phyloP scores from a whole-genome alignment of 768 basidiomycete genomes.

The Lentinula sp. region DNA sequence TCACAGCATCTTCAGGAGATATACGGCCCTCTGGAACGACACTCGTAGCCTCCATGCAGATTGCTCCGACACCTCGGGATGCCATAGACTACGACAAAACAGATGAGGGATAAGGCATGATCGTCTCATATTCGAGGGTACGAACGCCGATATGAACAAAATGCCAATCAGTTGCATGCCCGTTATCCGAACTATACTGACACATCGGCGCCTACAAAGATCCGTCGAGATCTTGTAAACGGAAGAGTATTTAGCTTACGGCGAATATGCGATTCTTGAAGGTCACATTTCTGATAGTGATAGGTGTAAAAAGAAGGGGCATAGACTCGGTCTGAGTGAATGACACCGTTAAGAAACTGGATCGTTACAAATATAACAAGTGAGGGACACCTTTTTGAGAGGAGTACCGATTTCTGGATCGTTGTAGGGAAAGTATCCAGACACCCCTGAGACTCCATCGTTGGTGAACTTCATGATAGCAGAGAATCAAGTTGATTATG shows the following conservation, averaged over 20 bases:
- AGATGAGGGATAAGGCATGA: neutral
- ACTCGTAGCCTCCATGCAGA: constrained; percentile 71
- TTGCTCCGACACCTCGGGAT: constrained; percentile 62
- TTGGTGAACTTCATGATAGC: constrained; percentile 28
- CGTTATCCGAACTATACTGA: constrained; percentile 70
- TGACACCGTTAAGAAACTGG: too few relatives aligned
- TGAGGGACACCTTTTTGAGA: neutral
- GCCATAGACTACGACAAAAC: constrained; percentile 45
- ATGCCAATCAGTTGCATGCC: constrained; percentile 80
- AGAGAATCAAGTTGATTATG: neutral
- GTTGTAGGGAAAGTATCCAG: constrained; percentile 56
- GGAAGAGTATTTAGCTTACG: constrained; percentile 25
- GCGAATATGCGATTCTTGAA: constrained; percentile 79
- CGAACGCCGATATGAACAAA: constrained; percentile 68
- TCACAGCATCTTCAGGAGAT: constrained; percentile 66
- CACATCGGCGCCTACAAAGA: constrained; percentile 67
- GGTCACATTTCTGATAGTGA: constrained; percentile 51
- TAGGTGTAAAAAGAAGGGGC: constrained; percentile 59
- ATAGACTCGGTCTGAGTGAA: constrained; percentile 35
- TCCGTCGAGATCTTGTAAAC: neutral
- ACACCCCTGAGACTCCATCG: constrained; percentile 39
- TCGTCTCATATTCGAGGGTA: neutral
- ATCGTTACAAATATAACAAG: neutral
- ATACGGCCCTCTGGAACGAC: constrained; percentile 74
- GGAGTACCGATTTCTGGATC: constrained; percentile 47